Percentiles rank a stretch among this genome's conserved stretches.
phyloP scores from a whole-genome alignment of 257 asterid species.

The Lycium barbarum region DNA sequence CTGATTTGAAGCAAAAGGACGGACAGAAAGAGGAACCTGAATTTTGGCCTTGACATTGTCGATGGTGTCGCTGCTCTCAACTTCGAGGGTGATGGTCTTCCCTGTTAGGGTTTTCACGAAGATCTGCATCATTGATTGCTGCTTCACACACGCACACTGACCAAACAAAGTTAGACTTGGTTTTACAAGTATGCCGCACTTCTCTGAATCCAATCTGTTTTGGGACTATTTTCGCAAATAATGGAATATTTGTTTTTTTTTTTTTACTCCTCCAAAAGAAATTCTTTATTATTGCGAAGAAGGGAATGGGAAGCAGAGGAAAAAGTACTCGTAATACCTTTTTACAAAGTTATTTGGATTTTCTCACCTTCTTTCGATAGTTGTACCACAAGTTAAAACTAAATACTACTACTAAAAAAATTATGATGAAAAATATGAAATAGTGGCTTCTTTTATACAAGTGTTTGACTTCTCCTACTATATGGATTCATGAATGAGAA shows the following conservation, averaged over 20 bases:
- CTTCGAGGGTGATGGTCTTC: slow-evolving; percentile 80
- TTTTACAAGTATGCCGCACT: neutral
- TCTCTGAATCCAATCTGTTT: neutral
- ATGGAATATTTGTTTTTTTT: neutral
- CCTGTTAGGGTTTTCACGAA: slow-evolving; percentile 88
- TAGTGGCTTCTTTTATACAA: too few species aligned
- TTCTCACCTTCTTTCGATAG: too few species aligned
- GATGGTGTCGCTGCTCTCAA: slow-evolving; percentile 81
- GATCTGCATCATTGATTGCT: slow-evolving; percentile 65
- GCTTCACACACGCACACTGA: neutral
- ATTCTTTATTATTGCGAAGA: too few species aligned
- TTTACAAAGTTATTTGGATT: too few species aligned
- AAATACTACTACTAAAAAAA: too few species aligned
- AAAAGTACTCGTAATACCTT: too few species aligned
- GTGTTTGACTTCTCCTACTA: too few species aligned
- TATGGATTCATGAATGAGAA: too few species aligned
- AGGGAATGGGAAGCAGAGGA: too few species aligned
- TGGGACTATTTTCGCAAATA: neutral
- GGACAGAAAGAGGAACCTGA: slow-evolving; percentile 55
- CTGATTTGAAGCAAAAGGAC: neutral
- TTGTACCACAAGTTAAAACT: too few species aligned
- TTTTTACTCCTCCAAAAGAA: too few species aligned
- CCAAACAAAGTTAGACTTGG: neutral
- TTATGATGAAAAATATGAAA: too few species aligned
- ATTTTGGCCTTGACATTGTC: slow-evolving; percentile 83